Conservation (phyloP, 2,329 filamentous ascomycete genomes). For the Calonectria hawksworthii region DNA sequence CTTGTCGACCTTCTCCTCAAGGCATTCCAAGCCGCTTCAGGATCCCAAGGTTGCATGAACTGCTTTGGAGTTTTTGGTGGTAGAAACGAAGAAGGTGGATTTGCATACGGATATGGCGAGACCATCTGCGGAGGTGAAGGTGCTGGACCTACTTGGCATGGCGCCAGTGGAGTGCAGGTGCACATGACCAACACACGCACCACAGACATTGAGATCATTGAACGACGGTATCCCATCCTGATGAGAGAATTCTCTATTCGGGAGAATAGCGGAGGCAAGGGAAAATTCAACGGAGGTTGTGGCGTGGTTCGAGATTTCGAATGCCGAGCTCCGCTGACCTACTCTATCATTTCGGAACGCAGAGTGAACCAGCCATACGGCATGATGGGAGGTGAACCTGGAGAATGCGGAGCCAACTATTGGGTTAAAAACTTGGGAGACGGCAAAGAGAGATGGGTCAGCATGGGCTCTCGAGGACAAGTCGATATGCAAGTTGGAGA, state of each 20-base stretch:
- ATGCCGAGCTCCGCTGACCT: slow-evolving; percentile 48
- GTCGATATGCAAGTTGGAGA: slow-evolving; percentile 27
- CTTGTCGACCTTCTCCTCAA: slow-evolving; percentile 77
- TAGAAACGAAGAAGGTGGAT: slow-evolving; percentile 23
- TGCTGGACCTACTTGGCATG: slow-evolving; percentile 45
- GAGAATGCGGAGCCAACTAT: slow-evolving; percentile 46
- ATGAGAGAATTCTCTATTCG: slow-evolving; percentile 48
- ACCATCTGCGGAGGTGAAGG: slow-evolving; percentile 49
- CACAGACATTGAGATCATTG: slow-evolving; percentile 50
- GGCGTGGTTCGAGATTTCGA: slow-evolving; percentile 35
- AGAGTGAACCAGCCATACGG: slow-evolving; percentile 51
- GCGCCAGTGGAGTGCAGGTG: slow-evolving; percentile 44
- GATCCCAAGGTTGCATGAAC: slow-evolving; percentile 82
- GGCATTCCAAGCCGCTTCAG: slow-evolving; percentile 80
- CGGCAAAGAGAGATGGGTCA: slow-evolving; percentile 20
- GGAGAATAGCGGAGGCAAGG: slow-evolving; percentile 65
- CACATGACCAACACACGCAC: slow-evolving; percentile 55
- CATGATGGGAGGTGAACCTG: slow-evolving; percentile 49
- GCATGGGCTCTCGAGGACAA: slow-evolving; percentile 20
- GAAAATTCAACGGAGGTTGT: slow-evolving; percentile 74
- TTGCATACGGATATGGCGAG: slow-evolving; percentile 51
- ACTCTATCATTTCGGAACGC: slow-evolving; percentile 53
- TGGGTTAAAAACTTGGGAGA: slow-evolving; percentile 33
- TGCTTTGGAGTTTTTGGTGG: slow-evolving; percentile 82
- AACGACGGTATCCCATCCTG: slow-evolving; percentile 48